Evolutionary conservation across 208 protist genomes (phyloP).

Genomic region (Sergeia podlipaevii): DNA sequence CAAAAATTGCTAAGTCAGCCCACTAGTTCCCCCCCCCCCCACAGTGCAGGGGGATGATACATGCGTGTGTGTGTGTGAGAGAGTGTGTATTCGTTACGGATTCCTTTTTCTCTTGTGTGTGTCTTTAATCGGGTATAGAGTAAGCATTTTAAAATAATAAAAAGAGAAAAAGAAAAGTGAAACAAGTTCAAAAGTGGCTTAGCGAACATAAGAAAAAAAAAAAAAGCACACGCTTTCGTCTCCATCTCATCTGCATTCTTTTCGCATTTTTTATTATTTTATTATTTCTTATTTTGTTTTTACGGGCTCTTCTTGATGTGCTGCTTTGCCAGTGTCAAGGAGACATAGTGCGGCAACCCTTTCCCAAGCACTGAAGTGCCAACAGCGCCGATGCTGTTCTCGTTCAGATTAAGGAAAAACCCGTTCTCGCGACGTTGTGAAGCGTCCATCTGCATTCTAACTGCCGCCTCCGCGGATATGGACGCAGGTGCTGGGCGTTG

Average conservation of each 20-base stretch:
- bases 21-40: no score
- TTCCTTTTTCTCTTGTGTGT: no score
- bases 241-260: neutral
- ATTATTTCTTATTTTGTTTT: no score
- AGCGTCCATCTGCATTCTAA: neutral
- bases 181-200: no score
- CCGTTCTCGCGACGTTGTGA: conserved; percentile 13
- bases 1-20: no score
- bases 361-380: conserved; percentile 57
- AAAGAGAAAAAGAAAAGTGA: no score
- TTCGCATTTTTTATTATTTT: neutral
- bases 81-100: no score
- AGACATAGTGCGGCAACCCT: conserved; percentile 59
- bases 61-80: no score
- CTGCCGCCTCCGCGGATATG: conserved; percentile 14
- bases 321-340: conserved; percentile 72
- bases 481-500: conserved; percentile 34
- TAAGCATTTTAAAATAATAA: no score
- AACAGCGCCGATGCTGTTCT: conserved; percentile 70
- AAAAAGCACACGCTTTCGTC: conserved; percentile 1
- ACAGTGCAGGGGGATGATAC: no score
- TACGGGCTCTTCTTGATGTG: conserved; percentile 8
- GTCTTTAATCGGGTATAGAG: no score
- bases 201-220: conserved; percentile 15
- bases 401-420: conserved; percentile 84